phyloP scores from a whole-genome alignment of 2,329 filamentous ascomycete genomes.

The Monosporascus sp. region DNA sequence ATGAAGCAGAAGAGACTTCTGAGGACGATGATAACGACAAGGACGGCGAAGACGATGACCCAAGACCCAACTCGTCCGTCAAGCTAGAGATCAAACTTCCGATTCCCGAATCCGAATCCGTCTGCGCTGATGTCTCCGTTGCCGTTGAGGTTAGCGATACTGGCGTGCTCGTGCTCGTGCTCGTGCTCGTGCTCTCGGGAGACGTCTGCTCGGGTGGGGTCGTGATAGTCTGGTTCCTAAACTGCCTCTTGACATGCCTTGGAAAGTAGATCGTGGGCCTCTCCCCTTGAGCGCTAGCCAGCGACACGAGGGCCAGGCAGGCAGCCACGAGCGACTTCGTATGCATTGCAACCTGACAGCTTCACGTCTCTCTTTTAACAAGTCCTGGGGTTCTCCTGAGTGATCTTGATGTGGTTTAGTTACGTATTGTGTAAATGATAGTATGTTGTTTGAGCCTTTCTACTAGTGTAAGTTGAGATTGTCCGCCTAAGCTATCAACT shows the following conservation, averaged over 20 bases:
- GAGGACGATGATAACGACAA: neutral
- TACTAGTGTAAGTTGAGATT: neutral
- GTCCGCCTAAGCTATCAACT: conserved; percentile 1
- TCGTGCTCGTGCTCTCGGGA: conserved; percentile 4
- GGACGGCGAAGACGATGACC: neutral
- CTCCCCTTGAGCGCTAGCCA: conserved; percentile 30
- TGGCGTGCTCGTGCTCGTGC: no score
- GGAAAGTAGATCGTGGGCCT: conserved; percentile 40
- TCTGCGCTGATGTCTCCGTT: conserved; percentile 5
- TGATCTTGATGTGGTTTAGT: neutral
- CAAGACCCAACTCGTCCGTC: conserved; percentile 2
- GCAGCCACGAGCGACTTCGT: conserved; percentile 26
- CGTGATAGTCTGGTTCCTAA: conserved; percentile 28
- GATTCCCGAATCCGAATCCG: conserved; percentile 18
- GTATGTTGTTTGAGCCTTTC: conserved; percentile 13
- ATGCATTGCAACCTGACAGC: conserved; percentile 22
- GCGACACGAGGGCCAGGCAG: conserved; percentile 31
- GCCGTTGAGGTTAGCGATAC: no score
- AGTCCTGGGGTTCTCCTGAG: neutral
- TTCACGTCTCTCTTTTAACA: conserved; percentile 4
- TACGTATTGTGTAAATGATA: conserved; percentile 22
- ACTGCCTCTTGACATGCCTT: conserved; percentile 35
- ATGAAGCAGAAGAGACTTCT: neutral
- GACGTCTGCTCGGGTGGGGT: conserved; percentile 18
- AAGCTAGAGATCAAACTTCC: conserved; percentile 21